Evolutionary conservation across 2,329 filamentous ascomycete genomes (phyloP).

Genomic region (Pleochaeta shiraiana): DNA sequence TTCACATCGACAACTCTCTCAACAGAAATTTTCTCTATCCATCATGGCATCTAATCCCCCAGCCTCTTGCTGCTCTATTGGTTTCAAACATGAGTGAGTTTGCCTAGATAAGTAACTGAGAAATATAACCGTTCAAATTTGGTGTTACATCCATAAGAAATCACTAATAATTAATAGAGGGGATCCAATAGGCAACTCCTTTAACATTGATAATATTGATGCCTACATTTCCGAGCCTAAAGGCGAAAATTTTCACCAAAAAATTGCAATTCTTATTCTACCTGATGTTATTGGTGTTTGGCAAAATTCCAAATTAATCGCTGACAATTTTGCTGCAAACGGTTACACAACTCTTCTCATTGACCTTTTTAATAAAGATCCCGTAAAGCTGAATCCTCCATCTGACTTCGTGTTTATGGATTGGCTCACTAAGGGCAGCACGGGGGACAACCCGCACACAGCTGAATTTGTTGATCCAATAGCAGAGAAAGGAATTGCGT

Average conservation of each 20-base stretch:
- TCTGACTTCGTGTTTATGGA: constrained; percentile 24
- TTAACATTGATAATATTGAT: constrained; percentile 17
- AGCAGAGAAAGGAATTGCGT: constrained; percentile 29
- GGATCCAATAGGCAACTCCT: constrained; percentile 13
- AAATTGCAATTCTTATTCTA: constrained; percentile 17
- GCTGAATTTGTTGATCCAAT: constrained; percentile 18
- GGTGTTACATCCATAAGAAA: not conserved
- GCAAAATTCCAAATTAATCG: constrained; percentile 41
- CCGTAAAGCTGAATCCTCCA: constrained; percentile 29
- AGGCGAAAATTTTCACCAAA: constrained; percentile 13
- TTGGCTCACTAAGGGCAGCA: constrained; percentile 23
- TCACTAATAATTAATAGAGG: constrained; percentile 10
- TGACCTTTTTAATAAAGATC: constrained; percentile 48
- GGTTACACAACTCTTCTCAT: constrained; percentile 33
- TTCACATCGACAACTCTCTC: too few species aligned
- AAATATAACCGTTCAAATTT: not conserved
- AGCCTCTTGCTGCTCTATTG: constrained; percentile 17
- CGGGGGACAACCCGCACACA: constrained; percentile 18
- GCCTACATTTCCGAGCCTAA: constrained; percentile 16
- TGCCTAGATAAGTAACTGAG: not conserved
- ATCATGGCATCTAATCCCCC: constrained; percentile 19
- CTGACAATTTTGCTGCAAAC: constrained; percentile 53
- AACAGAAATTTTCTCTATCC: not conserved
- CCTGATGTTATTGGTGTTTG: constrained; percentile 19
- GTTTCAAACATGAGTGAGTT: constrained; percentile 18